phyloP scores from a whole-genome alignment of 805 yeast species.

The Lipomyces starkeyi region DNA sequence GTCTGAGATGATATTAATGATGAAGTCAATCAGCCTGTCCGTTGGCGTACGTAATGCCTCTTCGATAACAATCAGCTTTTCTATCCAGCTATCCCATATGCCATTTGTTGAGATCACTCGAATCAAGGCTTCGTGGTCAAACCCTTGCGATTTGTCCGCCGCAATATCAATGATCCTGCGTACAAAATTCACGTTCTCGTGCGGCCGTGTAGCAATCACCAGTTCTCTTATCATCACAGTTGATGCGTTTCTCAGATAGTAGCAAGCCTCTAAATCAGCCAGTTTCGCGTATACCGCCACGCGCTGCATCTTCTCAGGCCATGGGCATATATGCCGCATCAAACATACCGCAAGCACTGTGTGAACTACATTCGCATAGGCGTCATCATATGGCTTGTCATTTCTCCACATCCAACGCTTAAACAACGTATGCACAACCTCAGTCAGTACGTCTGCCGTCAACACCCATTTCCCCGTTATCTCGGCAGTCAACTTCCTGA shows the following conservation, averaged over 20 bases:
- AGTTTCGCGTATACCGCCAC: conserved; percentile 18
- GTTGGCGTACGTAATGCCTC: conserved; percentile 33
- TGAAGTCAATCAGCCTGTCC: conserved; percentile 19
- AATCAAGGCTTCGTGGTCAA: conserved; percentile 26
- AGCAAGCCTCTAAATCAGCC: conserved; percentile 15
- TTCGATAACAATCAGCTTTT: conserved; percentile 21
- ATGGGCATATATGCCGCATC: conserved; percentile 18
- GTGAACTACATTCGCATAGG: conserved; percentile 18
- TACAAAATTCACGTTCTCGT: conserved; percentile 8
- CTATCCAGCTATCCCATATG: conserved; percentile 20
- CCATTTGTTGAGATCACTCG: conserved; percentile 4
- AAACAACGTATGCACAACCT: conserved; percentile 10
- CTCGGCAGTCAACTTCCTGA: conserved; percentile 9
- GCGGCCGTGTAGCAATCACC: conserved; percentile 12
- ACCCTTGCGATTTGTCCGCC: conserved; percentile 7
- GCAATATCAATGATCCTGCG: conserved; percentile 14
- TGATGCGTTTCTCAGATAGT: conserved; percentile 9
- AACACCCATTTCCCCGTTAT: conserved; percentile 9
- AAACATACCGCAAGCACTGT: conserved; percentile 17
- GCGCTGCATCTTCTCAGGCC: conserved; percentile 18
- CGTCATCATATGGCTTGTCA: conserved; percentile 18
- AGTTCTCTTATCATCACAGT: conserved; percentile 21
- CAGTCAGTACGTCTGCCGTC: not conserved
- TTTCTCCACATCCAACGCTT: conserved; percentile 17
- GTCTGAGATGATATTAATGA: conserved; percentile 8